Evolutionary conservation across 2,329 filamentous ascomycete species (phyloP).

Genomic region (Fusarium zealandicum): DNA sequence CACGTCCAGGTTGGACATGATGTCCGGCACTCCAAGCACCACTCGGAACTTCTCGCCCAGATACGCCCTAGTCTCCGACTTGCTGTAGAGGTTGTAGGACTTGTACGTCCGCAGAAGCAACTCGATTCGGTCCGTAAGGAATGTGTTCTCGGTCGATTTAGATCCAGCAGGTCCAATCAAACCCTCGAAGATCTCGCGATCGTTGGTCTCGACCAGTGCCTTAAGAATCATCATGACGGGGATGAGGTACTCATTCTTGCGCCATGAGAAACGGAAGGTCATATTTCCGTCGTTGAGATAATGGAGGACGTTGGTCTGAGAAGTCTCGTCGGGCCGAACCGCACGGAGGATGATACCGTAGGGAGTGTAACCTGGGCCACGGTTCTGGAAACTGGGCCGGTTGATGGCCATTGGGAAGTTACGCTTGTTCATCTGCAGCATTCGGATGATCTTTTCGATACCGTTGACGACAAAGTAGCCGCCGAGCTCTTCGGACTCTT

Average conservation of each 20-base stretch:
- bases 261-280: slow-evolving; percentile 96
- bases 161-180: slow-evolving; percentile 80
- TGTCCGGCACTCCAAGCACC: slow-evolving; percentile 83
- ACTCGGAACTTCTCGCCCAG: slow-evolving; percentile 91
- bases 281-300: slow-evolving; percentile 96
- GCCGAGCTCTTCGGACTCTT: slow-evolving; percentile 94
- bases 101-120: slow-evolving; percentile 93
- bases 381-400: slow-evolving; percentile 86
- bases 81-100: slow-evolving; percentile 82
- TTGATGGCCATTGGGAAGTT: slow-evolving; percentile 97
- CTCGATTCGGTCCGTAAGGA: slow-evolving; percentile 93
- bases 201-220: slow-evolving; percentile 93
- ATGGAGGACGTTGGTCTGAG: slow-evolving; percentile 95
- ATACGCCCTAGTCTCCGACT: slow-evolving; percentile 82
- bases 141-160: slow-evolving; percentile 84
- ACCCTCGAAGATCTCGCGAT: slow-evolving; percentile 95
- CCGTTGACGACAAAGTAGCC: slow-evolving; percentile 98
- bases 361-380: slow-evolving; percentile 86
- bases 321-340: slow-evolving; percentile 95
- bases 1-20: slow-evolving; percentile 85
- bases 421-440: slow-evolving; percentile 86
- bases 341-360: slow-evolving; percentile 91
- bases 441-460: slow-evolving; percentile 93
- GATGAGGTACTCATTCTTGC: slow-evolving; percentile 96
- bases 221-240: slow-evolving; percentile 97